Evolutionary conservation across 2,329 filamentous ascomycete genomes (phyloP).

Genomic region (Colletotrichum noveboracense): DNA sequence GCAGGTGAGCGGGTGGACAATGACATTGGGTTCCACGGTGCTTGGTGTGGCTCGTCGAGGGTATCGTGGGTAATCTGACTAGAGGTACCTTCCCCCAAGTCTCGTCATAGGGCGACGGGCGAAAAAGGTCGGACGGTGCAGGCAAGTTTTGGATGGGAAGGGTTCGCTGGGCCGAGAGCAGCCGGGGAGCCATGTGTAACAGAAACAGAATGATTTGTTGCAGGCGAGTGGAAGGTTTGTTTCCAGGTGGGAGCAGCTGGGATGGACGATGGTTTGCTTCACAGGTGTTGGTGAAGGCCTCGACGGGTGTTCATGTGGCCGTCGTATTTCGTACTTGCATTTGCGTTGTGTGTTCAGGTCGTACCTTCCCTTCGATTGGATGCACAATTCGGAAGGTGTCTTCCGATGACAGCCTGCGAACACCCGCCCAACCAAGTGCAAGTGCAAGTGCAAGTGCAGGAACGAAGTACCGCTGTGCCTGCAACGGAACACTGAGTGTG

Average conservation of each 20-base stretch:
- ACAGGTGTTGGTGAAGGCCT: background rate
- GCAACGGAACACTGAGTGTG: too few relatives aligned
- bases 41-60: background rate
- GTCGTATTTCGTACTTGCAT: background rate
- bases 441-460: background rate
- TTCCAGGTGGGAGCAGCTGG: background rate
- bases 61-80: background rate
- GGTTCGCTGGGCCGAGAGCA: background rate
- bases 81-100: background rate
- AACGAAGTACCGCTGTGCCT: background rate
- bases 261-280: background rate
- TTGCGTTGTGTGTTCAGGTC: background rate
- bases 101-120: background rate
- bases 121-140: background rate
- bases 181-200: conserved; percentile 2
- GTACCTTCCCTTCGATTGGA: background rate
- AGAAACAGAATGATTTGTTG: background rate
- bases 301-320: background rate
- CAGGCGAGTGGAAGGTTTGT: background rate
- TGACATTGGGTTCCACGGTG: background rate
- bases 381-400: background rate
- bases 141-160: background rate
- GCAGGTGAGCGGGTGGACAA: background rate
- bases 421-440: background rate
- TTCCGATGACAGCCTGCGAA: background rate